Base-by-base conservation (phyloP, 2,329 filamentous ascomycete genomes). In the Venturia aucupariae region DNA sequence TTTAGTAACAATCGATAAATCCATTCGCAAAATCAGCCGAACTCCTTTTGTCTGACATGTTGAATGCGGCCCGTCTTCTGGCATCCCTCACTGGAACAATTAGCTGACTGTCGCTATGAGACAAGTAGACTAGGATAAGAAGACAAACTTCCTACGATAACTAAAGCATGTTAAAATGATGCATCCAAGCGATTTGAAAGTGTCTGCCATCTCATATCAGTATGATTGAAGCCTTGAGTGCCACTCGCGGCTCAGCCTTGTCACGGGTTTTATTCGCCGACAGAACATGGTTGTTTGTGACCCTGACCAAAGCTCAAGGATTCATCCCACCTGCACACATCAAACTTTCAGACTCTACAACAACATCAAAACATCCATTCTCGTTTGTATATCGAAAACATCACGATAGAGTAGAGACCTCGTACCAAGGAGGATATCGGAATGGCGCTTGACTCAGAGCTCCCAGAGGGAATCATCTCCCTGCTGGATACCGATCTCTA, bases 401-500 rank as follows among this genome's bases (percentile, higher is more conserved):
- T n/a, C n/a, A 41, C 8, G 13, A 41, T 41, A 41, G 8, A 41
- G 11, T 2, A 41, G 15, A 4, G 4, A 41, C 13, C 39, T 41
- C 39, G 13, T 17, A 41, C 39, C 39, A 41, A 41, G 39, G 15
- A 10, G 22, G 27, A 27, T n/a, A 30, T 5, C 46, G 24, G 13
- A 15, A 57, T 57, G 51, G 51, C 51, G 27, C 27, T 57, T n/a
- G 8, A 57, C 30, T 35, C 46, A 38, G 63, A 64, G 22, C 59
- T 54, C 35, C 65, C 65, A 17, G 74, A 75, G 62, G 75, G 74
- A 64, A 69, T 77, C 48, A 71, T 68, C 67, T 81, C 79, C 2
- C 72, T 81, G n/a, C 71, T 82, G 57, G 80, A 82, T 65, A 82
- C 80, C 1, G 86, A 89, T 74, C 77, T 99, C 67, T 99, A 97